Conservation (phyloP, 2,329 filamentous ascomycete genomes). For the Didymella exigua region DNA sequence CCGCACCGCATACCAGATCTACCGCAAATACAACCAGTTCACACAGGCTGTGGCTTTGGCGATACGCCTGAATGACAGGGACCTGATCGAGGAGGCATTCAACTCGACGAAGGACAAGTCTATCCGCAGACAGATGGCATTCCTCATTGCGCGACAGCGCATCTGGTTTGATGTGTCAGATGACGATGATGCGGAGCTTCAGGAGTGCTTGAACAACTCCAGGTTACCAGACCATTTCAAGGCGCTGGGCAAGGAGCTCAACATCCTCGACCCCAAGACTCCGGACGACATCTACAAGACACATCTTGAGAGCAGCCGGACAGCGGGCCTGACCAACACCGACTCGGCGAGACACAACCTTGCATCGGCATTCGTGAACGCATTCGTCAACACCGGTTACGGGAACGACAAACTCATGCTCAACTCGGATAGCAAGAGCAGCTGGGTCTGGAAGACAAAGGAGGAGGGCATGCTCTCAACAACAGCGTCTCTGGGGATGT, state of each 20-base stretch:
- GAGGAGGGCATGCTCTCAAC: conserved; percentile 97
- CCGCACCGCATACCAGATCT: conserved; percentile 89
- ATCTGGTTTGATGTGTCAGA: conserved; percentile 78
- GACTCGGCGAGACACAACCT: conserved; percentile 96
- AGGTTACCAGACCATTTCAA: conserved; percentile 93
- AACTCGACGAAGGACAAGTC: conserved; percentile 78
- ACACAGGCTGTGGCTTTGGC: conserved; percentile 93
- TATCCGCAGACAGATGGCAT: conserved; percentile 90
- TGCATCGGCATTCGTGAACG: conserved; percentile 94
- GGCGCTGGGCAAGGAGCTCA: conserved; percentile 89
- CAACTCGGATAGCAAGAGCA: conserved; percentile 78
- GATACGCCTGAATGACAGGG: conserved; percentile 86
- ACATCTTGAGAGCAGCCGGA: conserved; percentile 92
- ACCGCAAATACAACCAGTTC: conserved; percentile 89
- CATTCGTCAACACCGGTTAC: conserved; percentile 94
- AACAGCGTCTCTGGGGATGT: conserved; percentile 87
- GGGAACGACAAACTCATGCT: conserved; percentile 98
- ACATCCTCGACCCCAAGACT: conserved; percentile 94
- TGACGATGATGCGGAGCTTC: conserved; percentile 74
- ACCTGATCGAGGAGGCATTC: conserved; percentile 82
- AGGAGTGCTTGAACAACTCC: conserved; percentile 85
- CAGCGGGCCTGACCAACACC: conserved; percentile 89
- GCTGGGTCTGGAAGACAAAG: conserved; percentile 99
- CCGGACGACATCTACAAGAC: conserved; percentile 99
- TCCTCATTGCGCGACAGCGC: conserved; percentile 88